Evolutionary conservation across 768 basidiomycete genomes (phyloP).

Genomic region (Multifurca ochricompacta): DNA sequence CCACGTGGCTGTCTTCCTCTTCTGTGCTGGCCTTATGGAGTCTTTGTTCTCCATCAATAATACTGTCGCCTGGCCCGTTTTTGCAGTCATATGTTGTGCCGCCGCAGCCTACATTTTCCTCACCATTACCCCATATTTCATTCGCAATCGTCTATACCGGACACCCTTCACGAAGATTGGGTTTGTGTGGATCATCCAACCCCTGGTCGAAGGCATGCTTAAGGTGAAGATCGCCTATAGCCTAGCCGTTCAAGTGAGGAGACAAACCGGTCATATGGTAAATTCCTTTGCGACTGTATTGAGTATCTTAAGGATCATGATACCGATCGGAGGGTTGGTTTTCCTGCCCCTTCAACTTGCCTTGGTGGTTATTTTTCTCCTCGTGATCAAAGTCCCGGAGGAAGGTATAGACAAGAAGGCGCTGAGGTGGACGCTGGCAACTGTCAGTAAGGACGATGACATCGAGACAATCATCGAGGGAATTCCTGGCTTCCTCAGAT

Average conservation of each 20-base stretch:
- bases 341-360: too few relatives aligned
- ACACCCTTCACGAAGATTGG: slow-evolving; percentile 4
- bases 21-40: slow-evolving; percentile 5
- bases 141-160: slow-evolving; percentile 5
- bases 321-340: too few relatives aligned
- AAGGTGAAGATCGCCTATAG: too few relatives aligned
- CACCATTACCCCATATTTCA: not conserved
- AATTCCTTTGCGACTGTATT: too few relatives aligned
- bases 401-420: not conserved
- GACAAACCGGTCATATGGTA: too few relatives aligned
- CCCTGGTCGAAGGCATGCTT: too few relatives aligned
- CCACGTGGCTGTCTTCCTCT: slow-evolving; percentile 7
- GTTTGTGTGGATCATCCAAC: too few relatives aligned
- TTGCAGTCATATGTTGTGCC: not conserved
- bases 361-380: too few relatives aligned
- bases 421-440: slow-evolving; percentile 1
- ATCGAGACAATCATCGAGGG: slow-evolving; percentile 12
- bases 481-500: slow-evolving; percentile 4
- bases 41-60: slow-evolving; percentile 8
- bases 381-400: not conserved
- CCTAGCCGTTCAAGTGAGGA: slow-evolving; percentile 2
- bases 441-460: slow-evolving; percentile 3
- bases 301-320: too few relatives aligned
- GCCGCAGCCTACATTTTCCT: slow-evolving; percentile 1
- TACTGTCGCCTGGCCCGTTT: not conserved